phyloP scores from a whole-genome alignment of 441 rosid genomes.

The Eutrema salsugineum region DNA sequence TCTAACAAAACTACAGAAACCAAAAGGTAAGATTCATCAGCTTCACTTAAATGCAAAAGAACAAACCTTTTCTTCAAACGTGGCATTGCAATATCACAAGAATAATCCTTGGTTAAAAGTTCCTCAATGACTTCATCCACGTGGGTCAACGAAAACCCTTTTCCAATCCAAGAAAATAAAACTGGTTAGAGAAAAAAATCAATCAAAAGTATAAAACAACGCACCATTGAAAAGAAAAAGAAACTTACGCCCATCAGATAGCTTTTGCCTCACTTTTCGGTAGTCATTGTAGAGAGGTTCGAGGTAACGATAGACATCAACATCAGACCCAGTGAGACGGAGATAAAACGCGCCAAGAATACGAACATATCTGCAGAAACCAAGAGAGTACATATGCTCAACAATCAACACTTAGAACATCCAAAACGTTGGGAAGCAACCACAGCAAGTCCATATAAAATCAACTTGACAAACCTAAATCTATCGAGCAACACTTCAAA shows the following conservation, averaged over 20 bases:
- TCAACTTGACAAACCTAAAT: not conserved
- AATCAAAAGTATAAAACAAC: not conserved
- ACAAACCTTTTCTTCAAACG: slow-evolving; percentile 78
- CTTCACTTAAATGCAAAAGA: not conserved
- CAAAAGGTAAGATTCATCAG: not conserved
- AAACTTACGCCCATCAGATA: slow-evolving; percentile 69
- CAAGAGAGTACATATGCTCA: not conserved
- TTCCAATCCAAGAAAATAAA: not conserved
- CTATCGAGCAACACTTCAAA: not conserved
- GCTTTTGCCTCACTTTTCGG: slow-evolving; percentile 63
- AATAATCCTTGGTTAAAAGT: slow-evolving; percentile 74
- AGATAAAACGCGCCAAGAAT: slow-evolving; percentile 86
- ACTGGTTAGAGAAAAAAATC: not conserved
- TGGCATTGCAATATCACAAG: slow-evolving; percentile 88
- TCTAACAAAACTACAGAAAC: not conserved
- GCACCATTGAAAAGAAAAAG: not conserved
- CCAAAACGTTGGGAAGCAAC: not conserved
- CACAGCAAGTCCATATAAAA: not conserved
- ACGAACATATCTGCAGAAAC: slow-evolving; percentile 65
- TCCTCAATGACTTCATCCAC: slow-evolving; percentile 91
- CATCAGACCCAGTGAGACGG: slow-evolving; percentile 79
- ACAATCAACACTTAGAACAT: not conserved
- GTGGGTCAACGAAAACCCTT: slow-evolving; percentile 63
- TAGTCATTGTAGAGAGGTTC: slow-evolving; percentile 93
- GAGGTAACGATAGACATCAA: slow-evolving; percentile 82